Conservation (phyloP, 371 early-diverging fungal species). For the Choanephora cucurbitarum region DNA sequence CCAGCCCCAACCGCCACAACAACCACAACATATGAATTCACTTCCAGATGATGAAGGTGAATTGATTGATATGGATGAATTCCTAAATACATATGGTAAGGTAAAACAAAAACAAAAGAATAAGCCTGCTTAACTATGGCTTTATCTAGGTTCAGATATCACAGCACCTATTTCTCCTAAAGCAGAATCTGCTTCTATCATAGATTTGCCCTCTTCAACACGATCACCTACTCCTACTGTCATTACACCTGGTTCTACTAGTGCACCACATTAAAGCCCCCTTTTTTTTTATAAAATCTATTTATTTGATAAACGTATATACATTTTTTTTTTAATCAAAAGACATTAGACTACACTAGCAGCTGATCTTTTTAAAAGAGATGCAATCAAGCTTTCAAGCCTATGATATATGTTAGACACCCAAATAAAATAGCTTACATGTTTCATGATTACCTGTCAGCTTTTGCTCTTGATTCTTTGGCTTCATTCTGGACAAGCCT, state of each 20-base stretch:
- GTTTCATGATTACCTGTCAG: constrained; percentile 34
- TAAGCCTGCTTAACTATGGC: no score
- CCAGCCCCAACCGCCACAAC: background rate
- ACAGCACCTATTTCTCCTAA: background rate
- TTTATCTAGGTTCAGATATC: constrained; percentile 7
- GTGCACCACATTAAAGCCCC: background rate
- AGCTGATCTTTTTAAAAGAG: constrained; percentile 3
- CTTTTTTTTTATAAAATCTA: background rate
- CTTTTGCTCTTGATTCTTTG: constrained; percentile 26
- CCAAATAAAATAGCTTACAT: no score
- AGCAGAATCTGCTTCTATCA: background rate
- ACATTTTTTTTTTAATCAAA: no score
- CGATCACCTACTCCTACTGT: constrained; percentile 10
- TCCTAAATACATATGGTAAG: constrained; percentile 43
- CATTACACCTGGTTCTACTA: constrained; percentile 1
- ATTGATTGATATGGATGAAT: constrained; percentile 37
- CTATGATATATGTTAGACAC: no score
- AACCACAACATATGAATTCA: background rate
- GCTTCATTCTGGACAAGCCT: constrained; percentile 26
- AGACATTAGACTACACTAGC: background rate
- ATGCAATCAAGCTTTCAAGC: constrained; percentile 11
- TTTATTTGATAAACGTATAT: no score
- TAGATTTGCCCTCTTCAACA: constrained; percentile 4
- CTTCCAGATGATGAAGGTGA: constrained; percentile 13
- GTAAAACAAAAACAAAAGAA: no score